Evolutionary conservation across 1,284 basidiomycete genomes (phyloP).

Genomic region (Naganishia sp.): DNA sequence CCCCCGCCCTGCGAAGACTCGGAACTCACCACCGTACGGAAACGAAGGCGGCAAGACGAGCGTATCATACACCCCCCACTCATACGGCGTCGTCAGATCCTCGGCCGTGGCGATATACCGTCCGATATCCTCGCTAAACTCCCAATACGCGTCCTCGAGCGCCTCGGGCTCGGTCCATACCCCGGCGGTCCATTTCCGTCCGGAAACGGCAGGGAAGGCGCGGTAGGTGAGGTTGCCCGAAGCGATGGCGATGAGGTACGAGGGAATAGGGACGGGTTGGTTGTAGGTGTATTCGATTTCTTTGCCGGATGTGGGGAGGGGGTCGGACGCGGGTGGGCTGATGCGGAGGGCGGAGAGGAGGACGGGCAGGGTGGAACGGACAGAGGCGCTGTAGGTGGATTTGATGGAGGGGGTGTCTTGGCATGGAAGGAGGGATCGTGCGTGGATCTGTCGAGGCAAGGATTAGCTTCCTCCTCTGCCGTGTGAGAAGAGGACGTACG

Average conservation of each 20-base stretch:
- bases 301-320: background rate
- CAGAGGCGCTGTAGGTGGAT: slow-evolving; percentile 71
- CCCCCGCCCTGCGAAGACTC: background rate
- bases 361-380: slow-evolving; percentile 74
- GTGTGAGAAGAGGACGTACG: slow-evolving; percentile 38
- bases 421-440: slow-evolving; percentile 73
- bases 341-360: slow-evolving; percentile 80
- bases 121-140: slow-evolving; percentile 78
- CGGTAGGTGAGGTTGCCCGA: slow-evolving; percentile 77
- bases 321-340: slow-evolving; percentile 57
- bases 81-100: slow-evolving; percentile 69
- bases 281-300: background rate
- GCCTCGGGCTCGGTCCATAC: slow-evolving; percentile 87
- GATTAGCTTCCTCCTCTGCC: no score
- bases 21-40: slow-evolving; percentile 83
- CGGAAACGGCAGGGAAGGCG: slow-evolving; percentile 63
- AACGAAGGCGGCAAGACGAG: slow-evolving; percentile 92
- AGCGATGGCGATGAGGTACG: slow-evolving; percentile 84
- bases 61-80: slow-evolving; percentile 86
- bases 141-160: slow-evolving; percentile 78
- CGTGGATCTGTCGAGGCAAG: slow-evolving; percentile 63
- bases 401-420: slow-evolving; percentile 61
- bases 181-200: slow-evolving; percentile 74
- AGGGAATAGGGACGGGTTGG: slow-evolving; percentile 78
- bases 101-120: slow-evolving; percentile 79